Conservation (phyloP, 2,329 filamentous ascomycete genomes). For the Fusarium dimerum region DNA sequence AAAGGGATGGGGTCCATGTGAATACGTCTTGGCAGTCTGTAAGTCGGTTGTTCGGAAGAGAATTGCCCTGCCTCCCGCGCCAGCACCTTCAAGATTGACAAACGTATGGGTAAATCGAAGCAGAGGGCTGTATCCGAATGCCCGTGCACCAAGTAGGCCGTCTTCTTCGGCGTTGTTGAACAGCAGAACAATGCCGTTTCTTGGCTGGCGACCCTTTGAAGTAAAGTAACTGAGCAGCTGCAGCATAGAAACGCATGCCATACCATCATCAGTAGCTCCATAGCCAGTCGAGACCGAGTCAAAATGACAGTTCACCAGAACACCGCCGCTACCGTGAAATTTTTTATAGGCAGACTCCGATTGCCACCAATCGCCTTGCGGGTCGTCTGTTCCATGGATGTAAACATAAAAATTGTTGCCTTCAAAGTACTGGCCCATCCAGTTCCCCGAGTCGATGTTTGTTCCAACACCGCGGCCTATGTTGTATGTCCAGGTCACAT, state of each 20-base stretch:
- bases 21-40: slow-evolving; percentile 80
- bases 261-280: slow-evolving; percentile 91
- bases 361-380: slow-evolving; percentile 73
- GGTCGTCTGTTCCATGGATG: slow-evolving; percentile 78
- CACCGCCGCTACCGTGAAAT: slow-evolving; percentile 67
- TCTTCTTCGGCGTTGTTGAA: slow-evolving; percentile 98
- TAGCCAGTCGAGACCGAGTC: slow-evolving; percentile 89
- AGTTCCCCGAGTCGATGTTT: slow-evolving; percentile 26
- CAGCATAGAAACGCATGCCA: slow-evolving; percentile 82
- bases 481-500: slow-evolving; percentile 64
- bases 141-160: slow-evolving; percentile 81
- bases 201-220: slow-evolving; percentile 67
- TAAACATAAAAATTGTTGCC: slow-evolving; percentile 91
- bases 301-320: slow-evolving; percentile 93
- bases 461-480: slow-evolving; percentile 13
- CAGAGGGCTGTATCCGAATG: slow-evolving; percentile 81
- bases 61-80: slow-evolving; percentile 83
- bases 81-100: slow-evolving; percentile 91
- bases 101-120: slow-evolving; percentile 83
- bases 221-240: slow-evolving; percentile 89
- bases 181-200: slow-evolving; percentile 77
- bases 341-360: slow-evolving; percentile 40
- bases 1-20: slow-evolving; percentile 71
- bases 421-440: slow-evolving; percentile 76
- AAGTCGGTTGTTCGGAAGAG: slow-evolving; percentile 87